Evolutionary conservation across 495 filamentous ascomycete species (phyloP), one percentile per base, ranked within the genome.

Genomic region (Hypoxylon trugodes): DNA sequence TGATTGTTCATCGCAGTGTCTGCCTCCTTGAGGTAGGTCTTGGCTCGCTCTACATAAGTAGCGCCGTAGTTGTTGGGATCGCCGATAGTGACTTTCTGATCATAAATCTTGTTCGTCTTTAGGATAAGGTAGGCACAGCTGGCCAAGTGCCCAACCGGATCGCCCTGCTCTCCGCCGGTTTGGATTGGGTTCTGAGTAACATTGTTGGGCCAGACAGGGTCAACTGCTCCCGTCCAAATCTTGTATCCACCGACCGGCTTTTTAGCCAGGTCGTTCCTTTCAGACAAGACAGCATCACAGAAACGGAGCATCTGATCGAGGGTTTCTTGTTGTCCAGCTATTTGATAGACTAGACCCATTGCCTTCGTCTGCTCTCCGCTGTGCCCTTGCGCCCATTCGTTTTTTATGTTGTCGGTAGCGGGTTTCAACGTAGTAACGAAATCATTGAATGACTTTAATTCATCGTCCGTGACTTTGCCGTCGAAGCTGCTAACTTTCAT

Each of bases 401-500:
- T 64, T 3, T 45, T 45, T 18, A 36, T 43, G 28, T 64, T 64
- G 16, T 45, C 26, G 1, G 50, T 30, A 15, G 36, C 60, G 16
- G 60, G 60, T 28, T 58, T 37, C 16, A 64, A 37, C 4, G 52
- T 64, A 28, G 38, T 40, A 8, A 52, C 37, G 36, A 51, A 51
- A 40, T 58, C 53, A 24, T 58, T 64, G 60, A 64, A 64, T 10
- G 60, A 64, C 26, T 64, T 45, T 19, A 64, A 40, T 8, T 58
- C 60, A 12, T 58, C 52, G 4, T 58, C 36, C 4, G 60, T 64
- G 46, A 58, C 52, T 7, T 42, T 36, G n/a, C 61, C 61, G 33
- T 65, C 55, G 22, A 65, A 65, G 38, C 60, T 64, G 47, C 60
- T 58, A 36, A 64, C 46, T 19, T 58, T 64, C 45, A 64, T 64